Base-by-base conservation (phyloP, 1,139 yeast genomes). In the Pichia sp. region DNA sequence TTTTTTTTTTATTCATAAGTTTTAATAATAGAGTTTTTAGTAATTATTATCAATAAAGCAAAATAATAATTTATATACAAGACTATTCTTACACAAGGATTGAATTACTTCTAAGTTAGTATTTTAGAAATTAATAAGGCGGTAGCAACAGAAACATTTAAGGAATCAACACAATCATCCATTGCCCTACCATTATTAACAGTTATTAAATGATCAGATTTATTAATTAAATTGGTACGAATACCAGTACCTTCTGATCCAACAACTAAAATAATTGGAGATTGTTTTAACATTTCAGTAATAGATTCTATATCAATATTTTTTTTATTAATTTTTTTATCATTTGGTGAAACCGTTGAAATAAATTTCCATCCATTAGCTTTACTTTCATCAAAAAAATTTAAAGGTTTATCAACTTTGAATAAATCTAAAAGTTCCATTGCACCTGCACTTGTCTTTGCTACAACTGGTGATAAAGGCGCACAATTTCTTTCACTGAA, bases 181-280 rank as follows among this genome's bases (percentile, higher is more conserved):
- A 73, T 56, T 34, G 67, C 66, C 43, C 64, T 48, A 35, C 51
- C 54, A 39, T 58, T 54, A 7, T 64, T 55, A 60, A 86, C 71
- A 29, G 78, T 76, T 8, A 81, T 90, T 47, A 77, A 69, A 59
- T 72, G 81, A 55, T 87, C 88, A 47, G 90, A 79, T 54, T 82
- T 71, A 50, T 78, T 68, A 52, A 78, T 71, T 56, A 89, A 58
- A 43, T 79, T 75, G 18, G 83, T 82, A 49, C 96, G 72, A 31
- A 89, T 79, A 34, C 97, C 97, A 25, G 72, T 72, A 7, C 95
- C 95, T 67, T 89, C 97, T 44, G 88, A 83, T 6, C 97, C 97
- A 50, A 89, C 70, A 0, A 88, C 86, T 47, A 89, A 66, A 55
- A 89, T 63, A 26, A 80, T 76, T 0, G 97, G 96, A 3, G 74